These are phyloP conservation scores for Friedmanniomyces simplex DNA, from an alignment of 495 filamentous ascomycete genomes.

Conservation along the genomic window DNA sequence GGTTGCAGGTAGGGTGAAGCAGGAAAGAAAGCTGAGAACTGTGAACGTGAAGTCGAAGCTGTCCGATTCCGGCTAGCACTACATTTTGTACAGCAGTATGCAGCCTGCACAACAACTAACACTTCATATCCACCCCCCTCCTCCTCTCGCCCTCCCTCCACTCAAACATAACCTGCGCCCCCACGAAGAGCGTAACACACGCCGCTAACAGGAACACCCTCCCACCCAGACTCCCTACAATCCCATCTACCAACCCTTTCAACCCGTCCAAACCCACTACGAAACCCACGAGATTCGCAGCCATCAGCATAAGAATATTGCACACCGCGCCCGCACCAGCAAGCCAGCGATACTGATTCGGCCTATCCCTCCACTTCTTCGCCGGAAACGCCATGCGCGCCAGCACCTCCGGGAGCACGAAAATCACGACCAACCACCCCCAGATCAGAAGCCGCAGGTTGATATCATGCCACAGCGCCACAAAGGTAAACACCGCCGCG, in stretches of 20 bases:
- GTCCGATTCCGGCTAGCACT: no score
- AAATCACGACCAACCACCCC: constrained; percentile 92
- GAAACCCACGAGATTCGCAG: constrained; percentile 90
- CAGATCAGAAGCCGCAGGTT: constrained; percentile 84
- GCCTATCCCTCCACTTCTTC: constrained; percentile 53
- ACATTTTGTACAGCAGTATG: background rate
- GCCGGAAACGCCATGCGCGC: constrained; percentile 61
- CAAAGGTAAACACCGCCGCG: constrained; percentile 87
- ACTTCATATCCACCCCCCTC: constrained; percentile 76
- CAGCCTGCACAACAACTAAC: constrained; percentile 34
- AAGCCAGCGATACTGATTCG: constrained; percentile 63
- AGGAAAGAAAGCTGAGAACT: no score
- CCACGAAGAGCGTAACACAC: constrained; percentile 66
- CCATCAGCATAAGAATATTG: constrained; percentile 92
- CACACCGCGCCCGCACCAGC: constrained; percentile 78
- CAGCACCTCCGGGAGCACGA: constrained; percentile 80
- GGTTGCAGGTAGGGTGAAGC: no score
- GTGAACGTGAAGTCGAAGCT: no score
- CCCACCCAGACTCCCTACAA: constrained; percentile 66
- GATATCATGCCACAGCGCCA: constrained; percentile 97
- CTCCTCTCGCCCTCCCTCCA: constrained; percentile 72
- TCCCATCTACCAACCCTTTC: constrained; percentile 59
- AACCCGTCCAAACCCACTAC: constrained; percentile 79
- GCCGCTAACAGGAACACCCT: constrained; percentile 60
- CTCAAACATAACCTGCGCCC: constrained; percentile 94